Evolutionary conservation across 1,139 yeast genomes (phyloP), one percentile per base, ranked within the genome.

Genomic region (Geotrichum restrictum): DNA sequence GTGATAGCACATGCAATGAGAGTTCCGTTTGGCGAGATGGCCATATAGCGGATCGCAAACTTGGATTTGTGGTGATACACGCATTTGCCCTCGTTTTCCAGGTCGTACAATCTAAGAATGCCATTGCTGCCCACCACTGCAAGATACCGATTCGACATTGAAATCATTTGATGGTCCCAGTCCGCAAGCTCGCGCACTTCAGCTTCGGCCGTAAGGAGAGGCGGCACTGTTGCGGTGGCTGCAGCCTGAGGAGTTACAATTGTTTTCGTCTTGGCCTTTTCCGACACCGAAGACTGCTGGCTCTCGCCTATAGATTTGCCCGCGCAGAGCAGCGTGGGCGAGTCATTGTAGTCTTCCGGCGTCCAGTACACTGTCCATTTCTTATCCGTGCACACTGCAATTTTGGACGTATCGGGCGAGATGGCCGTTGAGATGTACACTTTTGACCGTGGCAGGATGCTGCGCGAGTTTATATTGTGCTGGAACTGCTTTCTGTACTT

Each of bases 1-100:
- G 91, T 85, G 27, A 89, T 83, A 0, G 95, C 94, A 60, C 89
- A 80, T 1, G 95, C 95, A 10, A 89, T 73, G 39, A 83, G 72
- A 10, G 77, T 72, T 36, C 85, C 88, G 57, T 77, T 74, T 0
- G 82, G 79, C 6, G 94, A 79, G 1, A 88, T 74, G 18, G 88
- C 83, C 53, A 88, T 74, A 62, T 95, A 88, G 55, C 95, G 70
- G 34, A 89, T 84, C 1, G 94, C 91, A 66, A 86, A 86, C 56
- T 79, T 79, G 29, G 91, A 82, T 41, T 77, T 72, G 63, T 86
- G 81, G 0, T 87, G 79, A 67, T 85, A 88, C 1, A 88, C 73
- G 0, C 85, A 81, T 56, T 74, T 74, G 2, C 95, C 95, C 10
- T 64, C 61, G 19, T 75, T 69, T 11, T 74, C 72, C 10, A 85